These are phyloP conservation scores for Tulasnella sp. DNA, from an alignment of 768 basidiomycete species.

Conservation along the genomic window DNA sequence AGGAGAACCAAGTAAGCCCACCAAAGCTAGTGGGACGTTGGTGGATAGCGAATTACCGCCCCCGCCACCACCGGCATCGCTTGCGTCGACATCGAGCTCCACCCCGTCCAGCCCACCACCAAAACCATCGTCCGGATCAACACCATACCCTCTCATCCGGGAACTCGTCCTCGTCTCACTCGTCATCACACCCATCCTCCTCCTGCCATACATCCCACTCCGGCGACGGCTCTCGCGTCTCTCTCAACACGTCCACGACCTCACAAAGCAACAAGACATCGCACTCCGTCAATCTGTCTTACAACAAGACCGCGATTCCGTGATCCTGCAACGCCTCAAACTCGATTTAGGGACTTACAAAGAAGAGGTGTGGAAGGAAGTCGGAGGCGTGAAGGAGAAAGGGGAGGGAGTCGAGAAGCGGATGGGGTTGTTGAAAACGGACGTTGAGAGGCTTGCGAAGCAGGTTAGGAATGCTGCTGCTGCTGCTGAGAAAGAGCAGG, in stretches of 20 bases:
- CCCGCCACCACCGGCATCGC: background rate
- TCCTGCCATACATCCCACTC: background rate
- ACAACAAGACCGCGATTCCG: background rate
- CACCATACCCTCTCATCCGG: conserved; percentile 1
- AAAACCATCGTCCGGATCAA: background rate
- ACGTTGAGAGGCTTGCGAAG: background rate
- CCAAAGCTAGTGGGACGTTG: background rate
- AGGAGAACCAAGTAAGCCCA: background rate
- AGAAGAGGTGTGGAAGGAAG: background rate
- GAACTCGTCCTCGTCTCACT: conserved; percentile 15
- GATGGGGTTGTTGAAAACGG: background rate
- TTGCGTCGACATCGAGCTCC: background rate
- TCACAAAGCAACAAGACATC: background rate
- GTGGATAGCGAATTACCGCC: background rate
- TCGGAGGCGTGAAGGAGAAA: background rate
- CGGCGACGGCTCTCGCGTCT: background rate
- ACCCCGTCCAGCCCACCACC: background rate
- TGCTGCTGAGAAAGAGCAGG: background rate
- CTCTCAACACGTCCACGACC: background rate
- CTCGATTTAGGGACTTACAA: background rate
- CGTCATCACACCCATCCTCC: background rate
- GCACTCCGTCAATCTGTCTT: background rate
- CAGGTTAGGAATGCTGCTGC: background rate
- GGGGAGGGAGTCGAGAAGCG: background rate
- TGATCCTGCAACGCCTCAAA: background rate